Base-by-base conservation (phyloP, 441 rosid genomes). In the Erysimum cheiri region DNA sequence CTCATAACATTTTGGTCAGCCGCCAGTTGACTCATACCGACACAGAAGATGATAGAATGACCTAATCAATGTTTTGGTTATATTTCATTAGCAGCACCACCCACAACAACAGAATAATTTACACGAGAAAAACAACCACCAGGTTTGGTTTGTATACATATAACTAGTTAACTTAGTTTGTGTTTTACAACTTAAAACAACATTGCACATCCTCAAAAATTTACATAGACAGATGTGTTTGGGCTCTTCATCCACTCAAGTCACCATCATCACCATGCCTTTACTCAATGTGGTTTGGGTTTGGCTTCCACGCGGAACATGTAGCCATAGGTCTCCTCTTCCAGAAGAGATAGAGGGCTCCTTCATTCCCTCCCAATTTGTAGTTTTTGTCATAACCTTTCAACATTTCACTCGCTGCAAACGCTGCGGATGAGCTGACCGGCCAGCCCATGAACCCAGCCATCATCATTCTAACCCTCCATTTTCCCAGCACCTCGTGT, bases 271-370 rank as follows among this genome's bases (percentile, higher is more conserved):
- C 46, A 36, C 41, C 49, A 60, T 67, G 28, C 29, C 53, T 17
- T 68, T 68, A 67, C 60, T 6, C 65, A 17, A 44, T 54, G 17
- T 69, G 73, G 58, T 61, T 74, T 74, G 53, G 70, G 70, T 69
- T 69, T 61, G 74, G 78, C 47, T 70, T 72, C 80, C 80, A 77
- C 3, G 71, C 52, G 4, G 80, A 77, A 63, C 62, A 72, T 40
- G 80, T 77, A 66, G 80, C 77, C 80, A 77, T 77, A 0, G 67
- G 52, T 63, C 77, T 72, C 33, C 65, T 72, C 77, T 77, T 77
- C 80, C 80, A 77, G 14, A 61, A 67, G 6, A 77, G 80, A 61
- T 67, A 77, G 1, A 77, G 71, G 0, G 80, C 80, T 48, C 74
- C 80, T 54, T 77, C 77, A 37, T 56, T 62, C 40, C 60, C 77